Percentiles rank a stretch among this genome's conserved stretches.
These are phyloP conservation scores for Plasmodium billcollinsi DNA, from an alignment of 169 alveolate genomes.

Conservation along the genomic window DNA sequence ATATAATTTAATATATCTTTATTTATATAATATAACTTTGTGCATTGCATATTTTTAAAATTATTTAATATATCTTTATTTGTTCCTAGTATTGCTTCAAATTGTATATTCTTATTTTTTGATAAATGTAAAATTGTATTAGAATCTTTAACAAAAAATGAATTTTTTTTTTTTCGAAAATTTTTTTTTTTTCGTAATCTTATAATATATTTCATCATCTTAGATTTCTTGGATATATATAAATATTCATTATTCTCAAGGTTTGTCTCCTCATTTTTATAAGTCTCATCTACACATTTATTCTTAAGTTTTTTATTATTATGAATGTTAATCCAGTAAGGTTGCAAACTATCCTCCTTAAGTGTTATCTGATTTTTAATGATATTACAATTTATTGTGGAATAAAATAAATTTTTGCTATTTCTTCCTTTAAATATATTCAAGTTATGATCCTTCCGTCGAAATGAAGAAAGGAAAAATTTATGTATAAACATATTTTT, in stretches of 20 bases:
- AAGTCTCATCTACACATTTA: neutral
- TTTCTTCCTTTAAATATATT: neutral
- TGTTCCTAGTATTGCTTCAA: conserved; percentile 62
- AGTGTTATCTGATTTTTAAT: neutral
- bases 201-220: conserved; percentile 70
- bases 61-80: conserved; percentile 22
- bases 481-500: too few species aligned
- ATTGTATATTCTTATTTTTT: conserved; percentile 18
- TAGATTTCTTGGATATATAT: conserved; percentile 56
- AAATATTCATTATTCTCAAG: conserved; percentile 26
- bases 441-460: conserved; percentile 1
- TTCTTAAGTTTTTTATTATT: neutral
- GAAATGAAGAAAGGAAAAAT: neutral
- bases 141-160: conserved; percentile 74
- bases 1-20: conserved; percentile 56
- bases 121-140: conserved; percentile 39
- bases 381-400: neutral
- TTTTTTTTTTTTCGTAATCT: conserved; percentile 74
- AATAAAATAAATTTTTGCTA: neutral
- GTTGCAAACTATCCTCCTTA: conserved; percentile 16
- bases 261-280: neutral
- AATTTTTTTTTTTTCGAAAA: conserved; percentile 67
- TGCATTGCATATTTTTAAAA: conserved; percentile 29
- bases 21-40: conserved; percentile 55
- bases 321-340: conserved; percentile 33